A percentile compares a stretch with the other conserved stretches of the same genome.
phyloP scores from a whole-genome alignment of 371 early-diverging fungal species.

The Mortierella sp. region DNA sequence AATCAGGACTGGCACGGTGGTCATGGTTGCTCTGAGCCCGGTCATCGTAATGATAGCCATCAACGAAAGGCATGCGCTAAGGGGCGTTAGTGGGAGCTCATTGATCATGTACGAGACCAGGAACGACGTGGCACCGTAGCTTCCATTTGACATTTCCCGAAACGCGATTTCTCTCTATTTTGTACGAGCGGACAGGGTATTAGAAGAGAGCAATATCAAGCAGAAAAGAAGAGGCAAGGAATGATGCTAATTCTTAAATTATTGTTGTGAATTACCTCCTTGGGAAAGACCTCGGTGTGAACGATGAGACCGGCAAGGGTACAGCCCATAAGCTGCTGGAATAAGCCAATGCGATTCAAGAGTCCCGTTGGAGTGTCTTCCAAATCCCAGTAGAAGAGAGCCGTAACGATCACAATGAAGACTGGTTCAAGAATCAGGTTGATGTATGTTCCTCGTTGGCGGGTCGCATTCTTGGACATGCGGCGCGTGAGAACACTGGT shows the following conservation, averaged over 20 bases:
- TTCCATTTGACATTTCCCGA: constrained; percentile 39
- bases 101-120: constrained; percentile 24
- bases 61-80: not conserved
- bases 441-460: constrained; percentile 22
- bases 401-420: not conserved
- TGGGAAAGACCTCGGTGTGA: constrained; percentile 6
- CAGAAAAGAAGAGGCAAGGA: not conserved
- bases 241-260: not conserved
- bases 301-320: constrained; percentile 8
- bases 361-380: not conserved
- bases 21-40: not conserved
- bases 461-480: constrained; percentile 13
- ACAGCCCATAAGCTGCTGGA: constrained; percentile 18
- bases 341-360: constrained; percentile 14
- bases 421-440: constrained; percentile 22
- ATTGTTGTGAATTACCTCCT: too few species aligned
- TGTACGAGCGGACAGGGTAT: too few species aligned
- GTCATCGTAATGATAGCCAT: not conserved
- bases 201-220: not conserved
- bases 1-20: not conserved
- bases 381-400: not conserved
- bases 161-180: constrained; percentile 32
- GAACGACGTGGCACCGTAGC: constrained; percentile 36
- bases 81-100: constrained; percentile 26
- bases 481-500: constrained; percentile 17